Percentiles rank a stretch among this genome's conserved stretches.
These are phyloP conservation scores for Epipyxis sp. DNA, from an alignment of 108 stramenopile genomes.

Conservation along the genomic window DNA sequence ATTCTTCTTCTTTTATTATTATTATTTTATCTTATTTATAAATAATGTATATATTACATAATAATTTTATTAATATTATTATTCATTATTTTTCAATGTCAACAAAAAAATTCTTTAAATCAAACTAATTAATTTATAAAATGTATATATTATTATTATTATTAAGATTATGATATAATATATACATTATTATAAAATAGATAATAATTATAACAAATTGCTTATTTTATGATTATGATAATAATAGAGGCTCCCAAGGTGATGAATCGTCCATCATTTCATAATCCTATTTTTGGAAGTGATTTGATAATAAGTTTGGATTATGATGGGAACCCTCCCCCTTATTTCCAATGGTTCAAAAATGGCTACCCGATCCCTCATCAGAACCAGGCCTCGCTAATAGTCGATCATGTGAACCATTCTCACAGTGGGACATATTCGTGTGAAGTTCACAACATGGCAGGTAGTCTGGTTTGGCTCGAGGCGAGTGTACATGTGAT, in stretches of 20 bases:
- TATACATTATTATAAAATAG: too few species aligned
- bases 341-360: constrained; percentile 13
- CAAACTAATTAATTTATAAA: too few species aligned
- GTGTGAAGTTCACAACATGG: constrained; percentile 10
- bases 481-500: constrained; percentile 8
- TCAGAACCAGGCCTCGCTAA: background rate
- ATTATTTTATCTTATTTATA: too few species aligned
- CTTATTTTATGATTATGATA: too few species aligned
- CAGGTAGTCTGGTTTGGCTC: background rate
- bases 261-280: background rate
- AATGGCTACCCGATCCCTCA: constrained; percentile 4
- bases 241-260: background rate
- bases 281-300: background rate
- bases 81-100: too few species aligned
- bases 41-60: too few species aligned
- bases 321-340: background rate
- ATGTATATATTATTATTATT: too few species aligned
- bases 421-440: constrained; percentile 3
- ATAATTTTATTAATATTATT: too few species aligned
- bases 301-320: background rate
- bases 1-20: too few species aligned
- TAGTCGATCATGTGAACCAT: background rate
- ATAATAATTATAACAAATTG: too few species aligned
- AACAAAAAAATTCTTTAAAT: too few species aligned
- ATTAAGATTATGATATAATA: too few species aligned